phyloP scores from a whole-genome alignment of 768 basidiomycete species.

The Trametes elegans region DNA sequence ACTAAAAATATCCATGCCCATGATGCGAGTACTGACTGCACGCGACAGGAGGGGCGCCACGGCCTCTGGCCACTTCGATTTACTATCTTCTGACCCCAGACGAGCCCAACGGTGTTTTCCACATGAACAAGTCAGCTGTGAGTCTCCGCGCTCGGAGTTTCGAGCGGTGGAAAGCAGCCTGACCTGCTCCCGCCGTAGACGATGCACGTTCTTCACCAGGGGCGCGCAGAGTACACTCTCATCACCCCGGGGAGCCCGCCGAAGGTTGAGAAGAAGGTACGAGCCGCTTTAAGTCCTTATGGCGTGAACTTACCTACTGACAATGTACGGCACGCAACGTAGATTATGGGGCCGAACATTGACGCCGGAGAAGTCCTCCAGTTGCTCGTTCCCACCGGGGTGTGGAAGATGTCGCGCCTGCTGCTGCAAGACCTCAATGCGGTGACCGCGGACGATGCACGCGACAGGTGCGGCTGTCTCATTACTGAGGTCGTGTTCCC shows the following conservation, averaged over 20 bases:
- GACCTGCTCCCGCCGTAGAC: no score
- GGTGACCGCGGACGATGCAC: slow-evolving; percentile 31
- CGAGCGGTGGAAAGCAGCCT: no score
- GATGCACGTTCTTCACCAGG: slow-evolving; percentile 50
- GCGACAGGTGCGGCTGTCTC: slow-evolving; percentile 44
- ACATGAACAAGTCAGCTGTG: slow-evolving; percentile 49
- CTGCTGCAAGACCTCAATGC: slow-evolving; percentile 40
- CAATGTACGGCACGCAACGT: no score
- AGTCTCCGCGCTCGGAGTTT: neutral
- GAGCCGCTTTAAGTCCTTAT: neutral
- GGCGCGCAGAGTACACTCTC: slow-evolving; percentile 50
- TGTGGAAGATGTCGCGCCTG: slow-evolving; percentile 57
- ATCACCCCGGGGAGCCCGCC: slow-evolving; percentile 35
- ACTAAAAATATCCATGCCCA: neutral
- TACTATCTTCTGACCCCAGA: slow-evolving; percentile 48
- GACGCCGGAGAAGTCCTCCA: slow-evolving; percentile 44
- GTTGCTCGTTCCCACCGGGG: slow-evolving; percentile 49
- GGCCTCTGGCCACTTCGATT: slow-evolving; percentile 43
- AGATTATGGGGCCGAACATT: slow-evolving; percentile 41
- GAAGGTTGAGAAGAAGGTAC: slow-evolving; percentile 36
- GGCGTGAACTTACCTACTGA: no score
- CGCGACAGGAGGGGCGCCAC: slow-evolving; percentile 25
- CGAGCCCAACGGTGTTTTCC: slow-evolving; percentile 39
- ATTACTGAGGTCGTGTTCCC: slow-evolving; percentile 63
- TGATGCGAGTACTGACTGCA: neutral